Conservation (phyloP, 805 yeast genomes). For the Candida ulmi region DNA sequence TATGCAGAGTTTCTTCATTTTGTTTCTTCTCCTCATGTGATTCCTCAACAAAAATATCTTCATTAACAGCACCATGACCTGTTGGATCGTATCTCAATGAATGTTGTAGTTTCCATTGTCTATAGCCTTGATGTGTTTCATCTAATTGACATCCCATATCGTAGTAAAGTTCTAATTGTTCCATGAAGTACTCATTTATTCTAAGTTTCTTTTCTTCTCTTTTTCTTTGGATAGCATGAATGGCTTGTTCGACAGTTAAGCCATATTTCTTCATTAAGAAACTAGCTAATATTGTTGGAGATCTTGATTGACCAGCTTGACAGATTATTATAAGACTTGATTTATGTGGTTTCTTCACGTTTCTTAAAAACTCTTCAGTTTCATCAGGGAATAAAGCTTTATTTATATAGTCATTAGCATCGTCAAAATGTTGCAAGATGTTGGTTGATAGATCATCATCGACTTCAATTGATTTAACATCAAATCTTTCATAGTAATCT, state of each 20-base stretch:
- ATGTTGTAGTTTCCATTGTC: conserved; percentile 35
- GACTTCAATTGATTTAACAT: conserved; percentile 54
- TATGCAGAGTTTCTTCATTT: conserved; percentile 26
- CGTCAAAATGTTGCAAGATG: conserved; percentile 55
- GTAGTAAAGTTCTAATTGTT: conserved; percentile 65
- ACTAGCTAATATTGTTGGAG: conserved; percentile 81
- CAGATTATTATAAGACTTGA: conserved; percentile 61
- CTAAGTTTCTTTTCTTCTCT: conserved; percentile 49
- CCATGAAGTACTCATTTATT: conserved; percentile 72
- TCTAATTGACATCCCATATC: conserved; percentile 33
- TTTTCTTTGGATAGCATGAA: conserved; percentile 70
- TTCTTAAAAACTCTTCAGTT: conserved; percentile 21
- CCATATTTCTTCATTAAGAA: conserved; percentile 79
- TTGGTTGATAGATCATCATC: conserved; percentile 70
- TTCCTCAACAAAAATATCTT: conserved; percentile 26
- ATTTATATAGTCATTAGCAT: conserved; percentile 62
- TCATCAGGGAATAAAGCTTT: conserved; percentile 47
- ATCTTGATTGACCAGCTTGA: conserved; percentile 90
- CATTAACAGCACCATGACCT: conserved; percentile 26
- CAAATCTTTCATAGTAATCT: conserved; percentile 40
- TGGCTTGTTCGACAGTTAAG: conserved; percentile 52
- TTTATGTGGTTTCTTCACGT: conserved; percentile 29
- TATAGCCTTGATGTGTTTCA: conserved; percentile 30
- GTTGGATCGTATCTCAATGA: conserved; percentile 36
- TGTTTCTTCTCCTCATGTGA: conserved; percentile 22